Percentiles rank a stretch among this genome's conserved stretches.
These are phyloP conservation scores for Saccharum spontaneum DNA, from an alignment of 176 grass and related monocot genomes.

Conservation along the genomic window DNA sequence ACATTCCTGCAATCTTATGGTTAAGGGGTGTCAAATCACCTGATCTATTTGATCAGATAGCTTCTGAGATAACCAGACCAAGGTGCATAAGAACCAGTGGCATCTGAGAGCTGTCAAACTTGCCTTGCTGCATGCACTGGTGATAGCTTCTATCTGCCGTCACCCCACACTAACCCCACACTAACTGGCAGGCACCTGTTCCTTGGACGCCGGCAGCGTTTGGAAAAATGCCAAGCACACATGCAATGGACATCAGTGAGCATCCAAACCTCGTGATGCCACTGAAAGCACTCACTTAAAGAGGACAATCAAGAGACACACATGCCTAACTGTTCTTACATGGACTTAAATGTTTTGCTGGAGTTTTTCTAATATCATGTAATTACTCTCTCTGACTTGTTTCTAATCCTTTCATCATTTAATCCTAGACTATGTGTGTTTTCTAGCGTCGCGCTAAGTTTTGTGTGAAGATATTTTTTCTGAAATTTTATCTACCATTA, in stretches of 20 bases:
- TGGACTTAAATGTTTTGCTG: too few species aligned
- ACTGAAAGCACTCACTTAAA: slow-evolving; percentile 9
- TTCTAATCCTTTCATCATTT: too few species aligned
- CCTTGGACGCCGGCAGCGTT: background rate
- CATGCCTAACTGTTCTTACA: background rate
- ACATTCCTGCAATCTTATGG: too few species aligned
- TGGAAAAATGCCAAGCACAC: background rate
- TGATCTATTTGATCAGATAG: background rate
- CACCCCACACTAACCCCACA: background rate
- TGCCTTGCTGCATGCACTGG: background rate
- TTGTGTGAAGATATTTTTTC: too few species aligned
- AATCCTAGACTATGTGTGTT: too few species aligned
- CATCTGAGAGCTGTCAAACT: background rate
- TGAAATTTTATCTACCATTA: too few species aligned
- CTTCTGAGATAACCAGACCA: too few species aligned
- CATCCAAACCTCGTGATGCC: slow-evolving; percentile 15
- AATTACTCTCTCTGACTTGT: too few species aligned
- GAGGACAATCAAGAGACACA: background rate
- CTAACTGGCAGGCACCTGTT: background rate
- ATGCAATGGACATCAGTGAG: background rate
- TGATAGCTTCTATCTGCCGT: background rate
- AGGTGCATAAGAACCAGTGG: background rate
- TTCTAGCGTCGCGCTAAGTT: too few species aligned
- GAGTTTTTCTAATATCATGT: too few species aligned
- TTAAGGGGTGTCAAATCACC: background rate